Percentiles rank a stretch among this genome's conserved stretches.
Evolutionary conservation across 78 protist species (phyloP).

Genomic region (Speleostelium caveatum): DNA sequence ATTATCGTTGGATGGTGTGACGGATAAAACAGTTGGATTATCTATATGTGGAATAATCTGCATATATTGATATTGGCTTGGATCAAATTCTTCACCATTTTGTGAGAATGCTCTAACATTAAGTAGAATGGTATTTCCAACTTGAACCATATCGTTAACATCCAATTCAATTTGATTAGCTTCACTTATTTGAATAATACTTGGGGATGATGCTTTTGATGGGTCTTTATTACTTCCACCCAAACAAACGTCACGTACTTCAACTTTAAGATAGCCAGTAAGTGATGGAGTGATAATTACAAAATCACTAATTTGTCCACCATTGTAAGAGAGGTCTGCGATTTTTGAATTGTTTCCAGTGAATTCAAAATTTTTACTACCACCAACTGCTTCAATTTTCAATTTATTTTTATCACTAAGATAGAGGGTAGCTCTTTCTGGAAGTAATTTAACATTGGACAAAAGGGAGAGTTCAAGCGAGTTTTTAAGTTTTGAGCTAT

Average conservation of each 20-base stretch:
- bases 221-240: not conserved
- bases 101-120: constrained; percentile 10
- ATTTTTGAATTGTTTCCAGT: constrained; percentile 31
- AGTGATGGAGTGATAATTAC: not conserved
- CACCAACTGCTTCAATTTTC: constrained; percentile 54
- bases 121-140: constrained; percentile 33
- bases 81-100: constrained; percentile 15
- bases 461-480: constrained; percentile 35
- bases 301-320: not conserved
- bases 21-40: constrained; percentile 50
- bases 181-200: constrained; percentile 29
- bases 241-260: constrained; percentile 38
- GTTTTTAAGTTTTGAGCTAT: not conserved
- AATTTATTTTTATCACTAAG: constrained; percentile 29
- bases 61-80: constrained; percentile 38
- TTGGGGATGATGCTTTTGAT: not conserved
- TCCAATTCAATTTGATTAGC: constrained; percentile 8
- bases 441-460: constrained; percentile 28
- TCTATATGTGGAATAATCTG: constrained; percentile 32
- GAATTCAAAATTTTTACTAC: constrained; percentile 49
- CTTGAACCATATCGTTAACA: constrained; percentile 41
- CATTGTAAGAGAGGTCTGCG: constrained; percentile 9
- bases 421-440: constrained; percentile 10
- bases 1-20: not conserved
- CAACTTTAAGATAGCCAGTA: constrained; percentile 46